A percentile compares a stretch with the other conserved stretches of the same genome.
Conservation (phyloP, 345 rosid species). For the Euphorbia peplus region DNA sequence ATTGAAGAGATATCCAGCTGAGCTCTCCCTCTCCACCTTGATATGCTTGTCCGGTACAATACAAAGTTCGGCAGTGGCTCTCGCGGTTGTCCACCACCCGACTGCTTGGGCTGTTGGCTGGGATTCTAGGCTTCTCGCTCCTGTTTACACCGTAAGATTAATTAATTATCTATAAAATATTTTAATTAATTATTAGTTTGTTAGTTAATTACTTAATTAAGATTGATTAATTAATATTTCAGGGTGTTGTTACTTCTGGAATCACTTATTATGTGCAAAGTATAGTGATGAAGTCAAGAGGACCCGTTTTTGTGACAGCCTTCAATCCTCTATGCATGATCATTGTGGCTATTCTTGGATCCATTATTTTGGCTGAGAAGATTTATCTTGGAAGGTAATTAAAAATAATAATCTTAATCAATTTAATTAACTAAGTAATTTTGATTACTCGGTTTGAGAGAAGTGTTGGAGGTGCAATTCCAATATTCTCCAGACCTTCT, state of each 20-base stretch:
- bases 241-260: constrained; percentile 71
- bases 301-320: constrained; percentile 72
- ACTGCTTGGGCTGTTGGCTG: constrained; percentile 64
- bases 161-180: too few species aligned
- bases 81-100: constrained; percentile 43
- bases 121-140: constrained; percentile 68
- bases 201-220: not conserved
- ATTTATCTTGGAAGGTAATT: constrained; percentile 64
- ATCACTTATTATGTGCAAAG: constrained; percentile 77
- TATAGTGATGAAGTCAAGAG: constrained; percentile 62
- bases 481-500: too few species aligned
- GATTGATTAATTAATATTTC: not conserved
- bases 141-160: constrained; percentile 49
- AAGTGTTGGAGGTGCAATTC: too few species aligned
- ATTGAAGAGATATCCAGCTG: constrained; percentile 56
- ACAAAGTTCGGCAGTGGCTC: constrained; percentile 50
- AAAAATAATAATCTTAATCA: not conserved
- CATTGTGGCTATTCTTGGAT: constrained; percentile 52
- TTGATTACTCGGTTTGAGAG: not conserved
- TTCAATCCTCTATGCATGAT: constrained; percentile 83
- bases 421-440: not conserved
- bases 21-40: constrained; percentile 52
- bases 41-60: constrained; percentile 64
- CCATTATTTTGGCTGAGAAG: constrained; percentile 52
- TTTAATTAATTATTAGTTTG: not conserved